Conservation (phyloP, 495 filamentous ascomycete genomes). For the Neurospora sp. region DNA sequence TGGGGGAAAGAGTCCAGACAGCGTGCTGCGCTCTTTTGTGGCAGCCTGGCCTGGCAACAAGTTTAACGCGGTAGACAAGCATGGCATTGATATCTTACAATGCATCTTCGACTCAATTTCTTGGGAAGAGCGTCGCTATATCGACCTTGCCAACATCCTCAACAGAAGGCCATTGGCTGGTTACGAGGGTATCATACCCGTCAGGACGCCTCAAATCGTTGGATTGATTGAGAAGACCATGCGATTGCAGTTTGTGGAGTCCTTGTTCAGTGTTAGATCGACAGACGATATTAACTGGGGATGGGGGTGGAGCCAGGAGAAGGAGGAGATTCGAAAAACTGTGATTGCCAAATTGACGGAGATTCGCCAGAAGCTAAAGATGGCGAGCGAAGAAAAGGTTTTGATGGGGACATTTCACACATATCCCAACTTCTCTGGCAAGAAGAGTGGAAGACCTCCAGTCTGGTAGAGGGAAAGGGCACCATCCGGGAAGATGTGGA, state of each 20-base stretch:
- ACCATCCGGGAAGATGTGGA: neutral
- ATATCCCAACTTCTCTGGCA: neutral
- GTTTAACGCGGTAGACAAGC: neutral
- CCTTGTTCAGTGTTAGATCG: neutral
- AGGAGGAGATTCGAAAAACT: neutral
- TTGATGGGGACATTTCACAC: neutral
- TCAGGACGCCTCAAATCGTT: accelerated
- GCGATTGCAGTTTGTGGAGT: neutral
- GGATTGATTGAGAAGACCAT: neutral
- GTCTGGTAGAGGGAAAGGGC: neutral
- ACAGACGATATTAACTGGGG: neutral
- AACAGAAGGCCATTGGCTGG: accelerated
- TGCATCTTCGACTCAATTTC: neutral
- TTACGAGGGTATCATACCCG: neutral
- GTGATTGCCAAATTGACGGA: neutral
- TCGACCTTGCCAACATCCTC: neutral
- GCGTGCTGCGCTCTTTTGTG: neutral
- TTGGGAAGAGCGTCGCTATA: neutral
- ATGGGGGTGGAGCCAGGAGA: neutral
- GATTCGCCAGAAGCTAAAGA: neutral
- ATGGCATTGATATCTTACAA: neutral
- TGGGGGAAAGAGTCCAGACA: neutral
- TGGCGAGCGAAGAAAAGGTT: neutral
- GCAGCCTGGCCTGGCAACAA: neutral
- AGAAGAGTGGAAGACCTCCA: neutral